These are phyloP conservation scores for Theobroma grandiflorum DNA, from an alignment of 441 rosid genomes.

Conservation along the genomic window DNA sequence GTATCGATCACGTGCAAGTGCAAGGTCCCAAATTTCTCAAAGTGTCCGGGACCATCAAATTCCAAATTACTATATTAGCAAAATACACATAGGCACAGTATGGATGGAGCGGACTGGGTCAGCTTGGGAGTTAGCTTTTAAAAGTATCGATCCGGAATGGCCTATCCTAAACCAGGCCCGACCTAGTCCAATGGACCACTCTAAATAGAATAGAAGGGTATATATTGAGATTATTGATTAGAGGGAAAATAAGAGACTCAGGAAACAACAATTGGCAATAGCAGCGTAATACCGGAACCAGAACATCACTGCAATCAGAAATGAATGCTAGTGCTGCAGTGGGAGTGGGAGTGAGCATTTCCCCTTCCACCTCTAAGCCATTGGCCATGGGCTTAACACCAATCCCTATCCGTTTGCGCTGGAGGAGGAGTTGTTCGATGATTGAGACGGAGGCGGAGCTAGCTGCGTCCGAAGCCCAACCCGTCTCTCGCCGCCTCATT, in stretches of 20 bases:
- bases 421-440: slow-evolving; percentile 27
- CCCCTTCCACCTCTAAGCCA: slow-evolving; percentile 9
- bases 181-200: background rate
- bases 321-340: slow-evolving; percentile 12
- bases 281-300: background rate
- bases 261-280: background rate
- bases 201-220: background rate
- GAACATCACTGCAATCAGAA: slow-evolving; percentile 1
- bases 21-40: no score
- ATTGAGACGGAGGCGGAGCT: slow-evolving; percentile 27
- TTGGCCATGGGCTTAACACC: background rate
- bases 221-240: background rate
- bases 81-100: no score
- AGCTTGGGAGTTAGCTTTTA: no score
- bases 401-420: slow-evolving; percentile 1
- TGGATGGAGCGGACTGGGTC: no score
- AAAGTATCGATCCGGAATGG: background rate
- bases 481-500: slow-evolving; percentile 80
- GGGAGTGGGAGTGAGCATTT: background rate
- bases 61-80: no score
- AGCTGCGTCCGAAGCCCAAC: slow-evolving; percentile 30
- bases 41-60: no score
- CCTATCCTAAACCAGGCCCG: background rate
- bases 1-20: no score
- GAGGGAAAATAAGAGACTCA: background rate